phyloP scores from a whole-genome alignment of 352 stramenopile species.

The Phytophthora sp. region DNA sequence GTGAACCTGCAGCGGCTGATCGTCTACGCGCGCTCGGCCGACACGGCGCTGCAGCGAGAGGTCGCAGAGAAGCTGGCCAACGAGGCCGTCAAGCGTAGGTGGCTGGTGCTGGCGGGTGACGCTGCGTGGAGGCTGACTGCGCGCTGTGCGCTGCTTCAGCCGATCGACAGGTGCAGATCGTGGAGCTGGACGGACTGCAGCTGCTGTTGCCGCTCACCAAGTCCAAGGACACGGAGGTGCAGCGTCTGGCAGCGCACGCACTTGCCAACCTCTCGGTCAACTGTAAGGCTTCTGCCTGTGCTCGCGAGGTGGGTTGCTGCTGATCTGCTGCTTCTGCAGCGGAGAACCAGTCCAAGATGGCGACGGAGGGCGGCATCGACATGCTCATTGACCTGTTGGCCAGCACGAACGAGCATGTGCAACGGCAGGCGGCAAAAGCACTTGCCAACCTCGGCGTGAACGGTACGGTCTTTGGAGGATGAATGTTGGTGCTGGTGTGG shows the following conservation, averaged over 20 bases:
- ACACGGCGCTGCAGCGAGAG: conserved; percentile 89
- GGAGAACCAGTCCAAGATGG: conserved; percentile 95
- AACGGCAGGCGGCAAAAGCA: conserved; percentile 94
- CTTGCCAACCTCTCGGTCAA: conserved; percentile 95
- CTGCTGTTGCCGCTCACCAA: conserved; percentile 93
- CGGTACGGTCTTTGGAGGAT: conserved; percentile 39
- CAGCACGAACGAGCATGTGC: conserved; percentile 87
- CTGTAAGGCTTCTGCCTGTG: conserved; percentile 43
- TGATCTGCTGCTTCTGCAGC: conserved; percentile 40
- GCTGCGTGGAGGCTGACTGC: not conserved
- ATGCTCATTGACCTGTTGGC: conserved; percentile 93
- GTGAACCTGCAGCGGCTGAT: conserved; percentile 93
- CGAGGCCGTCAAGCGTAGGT: conserved; percentile 92
- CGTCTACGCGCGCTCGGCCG: conserved; percentile 92
- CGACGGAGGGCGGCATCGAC: conserved; percentile 92
- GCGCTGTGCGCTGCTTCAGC: conserved; percentile 44
- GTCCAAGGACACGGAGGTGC: conserved; percentile 93
- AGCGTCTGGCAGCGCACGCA: conserved; percentile 93
- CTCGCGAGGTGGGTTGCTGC: not conserved
- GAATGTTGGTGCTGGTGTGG: not conserved
- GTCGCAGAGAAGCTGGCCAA: conserved; percentile 96
- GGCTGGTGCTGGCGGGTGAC: not conserved
- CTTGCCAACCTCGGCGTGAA: conserved; percentile 95
- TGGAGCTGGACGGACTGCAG: conserved; percentile 93
- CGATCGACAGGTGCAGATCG: conserved; percentile 94